phyloP scores from a whole-genome alignment of 768 basidiomycete species.

The Lactifluus echinatus region DNA sequence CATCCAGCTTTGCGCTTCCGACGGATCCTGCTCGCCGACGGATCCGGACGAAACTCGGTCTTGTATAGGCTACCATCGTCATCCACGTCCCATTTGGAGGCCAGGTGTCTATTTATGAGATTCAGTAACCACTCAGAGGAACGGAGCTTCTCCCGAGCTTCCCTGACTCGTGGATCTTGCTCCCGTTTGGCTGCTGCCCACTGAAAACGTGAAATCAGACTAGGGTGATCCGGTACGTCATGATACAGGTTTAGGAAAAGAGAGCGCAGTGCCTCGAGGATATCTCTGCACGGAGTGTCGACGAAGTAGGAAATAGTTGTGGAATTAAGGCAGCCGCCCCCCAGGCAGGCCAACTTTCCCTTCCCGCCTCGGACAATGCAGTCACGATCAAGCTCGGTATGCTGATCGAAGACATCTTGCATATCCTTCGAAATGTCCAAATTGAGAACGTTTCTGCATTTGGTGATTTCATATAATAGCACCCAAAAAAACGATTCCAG shows the following conservation, averaged over 20 bases:
- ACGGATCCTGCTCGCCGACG: neutral
- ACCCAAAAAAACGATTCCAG: slow-evolving; percentile 20
- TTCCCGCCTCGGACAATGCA: neutral
- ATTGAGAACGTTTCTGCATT: neutral
- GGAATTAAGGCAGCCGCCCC: too few relatives aligned
- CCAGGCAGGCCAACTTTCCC: neutral
- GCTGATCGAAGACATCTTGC: neutral
- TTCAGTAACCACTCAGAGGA: neutral
- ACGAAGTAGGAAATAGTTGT: neutral
- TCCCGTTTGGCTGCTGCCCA: neutral
- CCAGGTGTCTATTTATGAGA: neutral
- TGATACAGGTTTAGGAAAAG: neutral
- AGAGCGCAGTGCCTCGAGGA: neutral
- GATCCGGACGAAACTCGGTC: neutral
- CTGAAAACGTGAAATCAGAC: too few relatives aligned
- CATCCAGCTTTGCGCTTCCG: neutral
- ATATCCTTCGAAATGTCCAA: neutral
- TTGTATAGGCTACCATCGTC: neutral
- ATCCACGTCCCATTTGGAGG: neutral
- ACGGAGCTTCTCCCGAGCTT: neutral
- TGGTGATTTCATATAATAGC: neutral
- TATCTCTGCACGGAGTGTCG: neutral
- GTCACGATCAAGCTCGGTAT: neutral
- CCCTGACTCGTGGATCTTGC: neutral
- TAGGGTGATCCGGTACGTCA: too few relatives aligned